Conservation (phyloP, 768 basidiomycete genomes). For the Leccinum subtestaceum region DNA sequence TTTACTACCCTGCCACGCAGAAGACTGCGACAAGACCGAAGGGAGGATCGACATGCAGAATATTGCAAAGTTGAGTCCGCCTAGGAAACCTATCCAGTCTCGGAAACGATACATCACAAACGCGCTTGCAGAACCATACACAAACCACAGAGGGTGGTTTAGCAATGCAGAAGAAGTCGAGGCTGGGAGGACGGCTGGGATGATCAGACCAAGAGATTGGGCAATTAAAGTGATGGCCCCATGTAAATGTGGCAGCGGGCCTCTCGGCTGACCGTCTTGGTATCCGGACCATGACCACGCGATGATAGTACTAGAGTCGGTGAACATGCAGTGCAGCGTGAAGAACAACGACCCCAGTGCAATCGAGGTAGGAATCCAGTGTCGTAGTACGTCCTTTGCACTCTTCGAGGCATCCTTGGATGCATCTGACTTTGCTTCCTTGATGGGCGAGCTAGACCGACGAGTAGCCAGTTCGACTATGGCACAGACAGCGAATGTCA, state of each 20-base stretch:
- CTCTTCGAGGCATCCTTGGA: not conserved
- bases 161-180: slow-evolving; percentile 28
- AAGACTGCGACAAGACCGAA: slow-evolving; percentile 46
- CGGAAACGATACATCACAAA: slow-evolving; percentile 56
- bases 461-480: slow-evolving; percentile 55
- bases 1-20: slow-evolving; percentile 33
- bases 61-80: slow-evolving; percentile 58
- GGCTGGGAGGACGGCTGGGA: slow-evolving; percentile 35
- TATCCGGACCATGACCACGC: slow-evolving; percentile 94
- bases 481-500: slow-evolving; percentile 56
- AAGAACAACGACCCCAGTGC: slow-evolving; percentile 70
- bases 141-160: slow-evolving; percentile 51
- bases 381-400: slow-evolving; percentile 11
- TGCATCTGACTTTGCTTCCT: slow-evolving; percentile 1
- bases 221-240: slow-evolving; percentile 65
- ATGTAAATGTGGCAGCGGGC: slow-evolving; percentile 71
- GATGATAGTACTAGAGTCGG: slow-evolving; percentile 75
- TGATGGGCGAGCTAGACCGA: slow-evolving; percentile 18
- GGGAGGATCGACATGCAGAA: slow-evolving; percentile 69
- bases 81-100: slow-evolving; percentile 69
- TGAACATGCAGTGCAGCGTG: slow-evolving; percentile 66
- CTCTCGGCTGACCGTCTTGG: slow-evolving; percentile 52
- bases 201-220: slow-evolving; percentile 54
- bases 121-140: slow-evolving; percentile 49
- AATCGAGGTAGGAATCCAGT: slow-evolving; percentile 44